These are phyloP conservation scores for Monilinia laxa DNA, from an alignment of 2,329 filamentous ascomycete genomes.

Conservation along the genomic window DNA sequence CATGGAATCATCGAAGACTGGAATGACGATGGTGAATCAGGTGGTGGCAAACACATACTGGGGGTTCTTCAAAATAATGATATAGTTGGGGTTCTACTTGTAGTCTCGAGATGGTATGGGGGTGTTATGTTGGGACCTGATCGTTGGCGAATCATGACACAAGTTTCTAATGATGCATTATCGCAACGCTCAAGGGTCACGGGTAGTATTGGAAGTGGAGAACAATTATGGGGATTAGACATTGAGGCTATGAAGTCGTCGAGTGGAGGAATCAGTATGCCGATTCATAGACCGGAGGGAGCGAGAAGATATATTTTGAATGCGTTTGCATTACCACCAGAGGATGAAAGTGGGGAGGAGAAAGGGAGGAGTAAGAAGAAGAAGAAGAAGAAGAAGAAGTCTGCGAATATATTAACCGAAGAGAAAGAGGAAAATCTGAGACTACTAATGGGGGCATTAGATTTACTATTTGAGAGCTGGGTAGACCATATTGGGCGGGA, in stretches of 20 bases:
- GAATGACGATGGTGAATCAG: slow-evolving; percentile 59
- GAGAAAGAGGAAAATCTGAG: slow-evolving; percentile 70
- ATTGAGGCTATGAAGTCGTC: slow-evolving; percentile 47
- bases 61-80: slow-evolving; percentile 53
- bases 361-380: slow-evolving; percentile 46
- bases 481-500: slow-evolving; percentile 56
- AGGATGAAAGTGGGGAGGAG: slow-evolving; percentile 33
- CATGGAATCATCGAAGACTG: slow-evolving; percentile 34
- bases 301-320: slow-evolving; percentile 60
- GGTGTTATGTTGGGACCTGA: slow-evolving; percentile 61
- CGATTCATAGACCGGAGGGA: slow-evolving; percentile 71
- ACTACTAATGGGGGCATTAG: slow-evolving; percentile 66
- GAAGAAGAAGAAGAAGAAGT: slow-evolving; percentile 55
- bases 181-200: slow-evolving; percentile 50
- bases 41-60: slow-evolving; percentile 57
- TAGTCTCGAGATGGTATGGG: slow-evolving; percentile 63
- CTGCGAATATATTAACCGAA: slow-evolving; percentile 50
- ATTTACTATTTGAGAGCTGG: slow-evolving; percentile 75
- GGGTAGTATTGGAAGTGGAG: slow-evolving; percentile 46
- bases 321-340: slow-evolving; percentile 52
- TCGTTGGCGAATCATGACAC: slow-evolving; percentile 61
- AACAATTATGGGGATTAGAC: slow-evolving; percentile 62
- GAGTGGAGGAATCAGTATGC: slow-evolving; percentile 53
- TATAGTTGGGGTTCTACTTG: slow-evolving; percentile 53
- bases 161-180: slow-evolving; percentile 55